Evolutionary conservation across 371 early-diverging fungal genomes (phyloP), one percentile per base, ranked within the genome.

Genomic region (Rhizopus stolonifer): DNA sequence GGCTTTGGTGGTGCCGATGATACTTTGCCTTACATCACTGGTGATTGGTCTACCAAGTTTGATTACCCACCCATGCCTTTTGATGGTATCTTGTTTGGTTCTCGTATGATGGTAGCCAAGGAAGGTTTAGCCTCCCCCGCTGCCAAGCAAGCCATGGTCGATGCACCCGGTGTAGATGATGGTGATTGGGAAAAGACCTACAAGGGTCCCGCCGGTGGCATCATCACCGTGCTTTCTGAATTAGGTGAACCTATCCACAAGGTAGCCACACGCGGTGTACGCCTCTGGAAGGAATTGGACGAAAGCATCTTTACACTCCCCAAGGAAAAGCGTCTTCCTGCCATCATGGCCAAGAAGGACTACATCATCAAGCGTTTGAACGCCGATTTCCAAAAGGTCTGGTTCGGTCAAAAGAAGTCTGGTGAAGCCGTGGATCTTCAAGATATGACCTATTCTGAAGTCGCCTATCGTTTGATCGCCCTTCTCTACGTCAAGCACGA

Each of bases 181-280:
- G 67, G 77, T 4, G 84, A 88, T 46, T 96, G 97, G 97, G 97
- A 95, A 67, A 81, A 90, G 67, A 92, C 96, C 19, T 95, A 95
- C 79, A 85, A 86, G 74, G 90, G 92, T 7, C 89, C 89, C 23
- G 81, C 88, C 38, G 96, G 97, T 58, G 95, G 95, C 57, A 83
- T 96, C 48, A 81, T 95, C 62, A 95, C 97, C 14, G 95, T 95
- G 39, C 85, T 88, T 39, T 95, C 96, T 21, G 97, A 96, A 73
- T 69, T 95, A 49, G 97, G 97, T 54, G 96, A 96, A 69, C 96
- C 96, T 47, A 96, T 95, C 62, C 97, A 96, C 86, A 95, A 95
- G 82, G 84, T 96, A 46, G 97, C 97, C 46, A 96, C 93, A 46
- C 92, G 94, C 46, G 96, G 95, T 67, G 92, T 95, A 31, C 73